phyloP scores from a whole-genome alignment of 495 filamentous ascomycete species.

The Hypoxylon intermedium region DNA sequence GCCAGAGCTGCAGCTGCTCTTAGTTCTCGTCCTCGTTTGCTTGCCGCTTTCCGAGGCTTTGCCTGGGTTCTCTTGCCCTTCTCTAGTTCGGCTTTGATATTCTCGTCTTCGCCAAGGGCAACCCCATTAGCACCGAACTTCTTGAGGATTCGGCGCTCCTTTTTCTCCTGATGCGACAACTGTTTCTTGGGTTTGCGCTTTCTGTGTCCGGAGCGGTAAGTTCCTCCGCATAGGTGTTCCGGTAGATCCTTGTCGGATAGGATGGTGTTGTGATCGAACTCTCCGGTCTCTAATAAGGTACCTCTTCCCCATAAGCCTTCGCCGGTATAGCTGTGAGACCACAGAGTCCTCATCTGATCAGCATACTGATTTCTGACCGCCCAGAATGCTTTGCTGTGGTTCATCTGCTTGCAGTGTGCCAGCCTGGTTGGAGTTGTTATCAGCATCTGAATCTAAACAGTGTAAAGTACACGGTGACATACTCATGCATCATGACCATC shows the following conservation, averaged over 20 bases:
- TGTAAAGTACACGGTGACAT: slow-evolving; percentile 4
- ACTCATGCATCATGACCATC: slow-evolving; percentile 86
- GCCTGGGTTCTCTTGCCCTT: slow-evolving; percentile 63
- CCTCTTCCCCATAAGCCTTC: slow-evolving; percentile 82
- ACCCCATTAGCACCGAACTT: slow-evolving; percentile 77
- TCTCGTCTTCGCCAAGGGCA: slow-evolving; percentile 70
- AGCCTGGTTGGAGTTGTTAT: slow-evolving; percentile 52
- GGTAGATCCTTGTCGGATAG: slow-evolving; percentile 61
- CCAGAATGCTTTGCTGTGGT: slow-evolving; percentile 78
- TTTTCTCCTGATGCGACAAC: slow-evolving; percentile 67
- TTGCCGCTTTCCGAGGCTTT: slow-evolving; percentile 75
- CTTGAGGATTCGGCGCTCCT: slow-evolving; percentile 69
- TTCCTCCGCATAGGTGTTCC: slow-evolving; percentile 73
- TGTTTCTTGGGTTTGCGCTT: slow-evolving; percentile 60
- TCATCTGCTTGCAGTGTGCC: slow-evolving; percentile 85
- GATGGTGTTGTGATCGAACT: slow-evolving; percentile 60
- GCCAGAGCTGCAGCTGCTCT: slow-evolving; percentile 78
- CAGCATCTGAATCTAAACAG: background rate
- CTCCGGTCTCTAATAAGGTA: slow-evolving; percentile 62
- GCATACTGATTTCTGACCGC: slow-evolving; percentile 71
- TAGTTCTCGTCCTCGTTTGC: slow-evolving; percentile 73
- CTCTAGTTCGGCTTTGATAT: slow-evolving; percentile 67
- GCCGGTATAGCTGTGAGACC: slow-evolving; percentile 70
- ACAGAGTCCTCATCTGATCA: slow-evolving; percentile 66
- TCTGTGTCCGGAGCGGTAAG: slow-evolving; percentile 61